Evolutionary conservation across 208 protist species (phyloP).

Genomic region (Wallacemonas sp.): DNA sequence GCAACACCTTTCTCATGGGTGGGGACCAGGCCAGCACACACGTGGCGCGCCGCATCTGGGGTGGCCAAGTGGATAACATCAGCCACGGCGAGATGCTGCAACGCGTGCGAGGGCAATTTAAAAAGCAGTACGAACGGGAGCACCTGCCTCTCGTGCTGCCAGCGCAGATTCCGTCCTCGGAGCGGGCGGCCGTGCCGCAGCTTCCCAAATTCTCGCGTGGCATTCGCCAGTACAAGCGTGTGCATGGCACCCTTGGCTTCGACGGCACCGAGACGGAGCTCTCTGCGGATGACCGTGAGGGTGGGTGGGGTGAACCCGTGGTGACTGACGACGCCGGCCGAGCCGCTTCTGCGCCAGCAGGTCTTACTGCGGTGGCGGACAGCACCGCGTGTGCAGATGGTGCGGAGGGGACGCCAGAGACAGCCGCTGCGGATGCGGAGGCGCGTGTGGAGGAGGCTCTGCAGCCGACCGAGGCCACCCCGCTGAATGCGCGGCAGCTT

Average conservation of each 20-base stretch:
- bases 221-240: constrained; percentile 21
- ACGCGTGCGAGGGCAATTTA: constrained; percentile 56
- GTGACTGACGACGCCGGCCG: background rate
- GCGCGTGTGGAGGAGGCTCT: too few species aligned
- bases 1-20: background rate
- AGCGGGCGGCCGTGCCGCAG: constrained; percentile 34
- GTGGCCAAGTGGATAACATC: constrained; percentile 21
- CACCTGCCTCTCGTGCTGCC: constrained; percentile 49
- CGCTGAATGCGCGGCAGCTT: background rate
- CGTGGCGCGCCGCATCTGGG: constrained; percentile 31
- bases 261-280: background rate
- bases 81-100: constrained; percentile 53
- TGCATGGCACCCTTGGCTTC: constrained; percentile 9
- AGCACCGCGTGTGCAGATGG: background rate
- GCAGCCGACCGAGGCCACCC: background rate
- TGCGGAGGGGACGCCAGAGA: background rate
- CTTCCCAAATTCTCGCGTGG: constrained; percentile 33
- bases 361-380: background rate
- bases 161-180: constrained; percentile 37
- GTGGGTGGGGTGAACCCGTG: background rate
- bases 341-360: background rate
- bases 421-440: too few species aligned
- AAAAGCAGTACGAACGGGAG: constrained; percentile 9
- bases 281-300: background rate
- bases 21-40: constrained; percentile 10